Evolutionary conservation across 257 asterid genomes (phyloP).

Genomic region (Nicotiana attenuata): DNA sequence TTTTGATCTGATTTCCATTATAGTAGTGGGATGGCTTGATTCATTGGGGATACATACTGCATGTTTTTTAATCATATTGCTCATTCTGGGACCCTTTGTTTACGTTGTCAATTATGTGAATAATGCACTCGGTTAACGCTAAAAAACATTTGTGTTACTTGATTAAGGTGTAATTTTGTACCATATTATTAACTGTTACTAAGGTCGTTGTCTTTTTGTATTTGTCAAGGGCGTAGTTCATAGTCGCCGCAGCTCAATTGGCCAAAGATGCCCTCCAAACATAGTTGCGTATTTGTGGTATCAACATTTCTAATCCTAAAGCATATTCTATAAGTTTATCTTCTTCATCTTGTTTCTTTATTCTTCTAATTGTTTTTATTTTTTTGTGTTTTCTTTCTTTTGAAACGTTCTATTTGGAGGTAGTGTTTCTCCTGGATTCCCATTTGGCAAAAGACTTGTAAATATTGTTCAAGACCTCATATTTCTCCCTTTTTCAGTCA

Average conservation of each 20-base stretch:
- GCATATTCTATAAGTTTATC: background rate
- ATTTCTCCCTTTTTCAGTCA: background rate
- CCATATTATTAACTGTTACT: background rate
- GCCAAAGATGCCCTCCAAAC: background rate
- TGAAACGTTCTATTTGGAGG: background rate
- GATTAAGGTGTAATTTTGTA: background rate
- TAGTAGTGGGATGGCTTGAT: background rate
- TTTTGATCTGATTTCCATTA: background rate
- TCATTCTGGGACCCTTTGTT: background rate
- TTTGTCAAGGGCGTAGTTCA: background rate
- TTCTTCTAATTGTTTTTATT: background rate
- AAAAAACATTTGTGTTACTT: background rate
- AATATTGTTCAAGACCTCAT: background rate
- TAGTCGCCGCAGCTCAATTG: background rate
- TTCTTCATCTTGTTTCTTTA: background rate
- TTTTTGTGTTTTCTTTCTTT: background rate
- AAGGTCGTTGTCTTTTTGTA: background rate
- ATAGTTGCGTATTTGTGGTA: background rate
- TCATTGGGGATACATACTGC: background rate
- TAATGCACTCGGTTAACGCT: background rate
- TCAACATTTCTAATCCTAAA: background rate
- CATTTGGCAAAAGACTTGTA: background rate
- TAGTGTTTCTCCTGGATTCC: background rate
- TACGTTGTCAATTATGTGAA: background rate
- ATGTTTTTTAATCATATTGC: background rate